Base-by-base conservation (phyloP, 2,329 filamentous ascomycete genomes). In the Xylariaceae sp. region DNA sequence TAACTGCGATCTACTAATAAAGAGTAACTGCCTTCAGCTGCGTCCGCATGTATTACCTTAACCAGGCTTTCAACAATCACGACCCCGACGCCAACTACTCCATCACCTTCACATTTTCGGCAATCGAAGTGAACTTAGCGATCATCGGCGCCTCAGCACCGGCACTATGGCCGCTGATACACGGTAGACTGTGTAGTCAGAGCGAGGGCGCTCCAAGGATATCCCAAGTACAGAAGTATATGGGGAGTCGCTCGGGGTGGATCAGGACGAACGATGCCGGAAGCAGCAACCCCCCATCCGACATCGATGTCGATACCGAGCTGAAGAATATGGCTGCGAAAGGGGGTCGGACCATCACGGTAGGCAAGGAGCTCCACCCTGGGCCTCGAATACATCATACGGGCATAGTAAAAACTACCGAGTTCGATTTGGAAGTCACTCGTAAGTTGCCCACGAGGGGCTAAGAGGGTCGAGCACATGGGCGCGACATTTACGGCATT, bases 71-170 rank as follows among this genome's bases (percentile, higher is more conserved):
- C 57, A 56, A 60, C 29, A 55, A 63, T 41, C 26, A 32, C 37
- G 59, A 61, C 44, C 55, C 54, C 20, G 69, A 72, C 55, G 59
- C 63, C 23, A 67, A 65, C 42, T 71, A 67, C 63, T 63, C 58
- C 48, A 55, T 71, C 48, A 67, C 67, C 43, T 72, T 69, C 62
- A 64, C 63, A 32, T 61, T 66, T 45, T 72, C 70, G 14, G 61
- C 65, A 26, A 66, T 72, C 54, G 74, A 76, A 59, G 69, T 70
- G 51, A 76, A 75, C 60, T 61, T 74, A 18, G 74, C 74, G 37
- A 74, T 76, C 52, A 65, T 75, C 45, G 68, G 74, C 16, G 73
- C 73, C 44, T 75, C 70, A 0, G 70, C 70, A 1, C 74, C 74
- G 19, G 70, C 73, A 0, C 65, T 76, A 19, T 73, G 72, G 65